Conservation (phyloP, 2,329 filamentous ascomycete genomes). For the Talaromyces pinophilus region DNA sequence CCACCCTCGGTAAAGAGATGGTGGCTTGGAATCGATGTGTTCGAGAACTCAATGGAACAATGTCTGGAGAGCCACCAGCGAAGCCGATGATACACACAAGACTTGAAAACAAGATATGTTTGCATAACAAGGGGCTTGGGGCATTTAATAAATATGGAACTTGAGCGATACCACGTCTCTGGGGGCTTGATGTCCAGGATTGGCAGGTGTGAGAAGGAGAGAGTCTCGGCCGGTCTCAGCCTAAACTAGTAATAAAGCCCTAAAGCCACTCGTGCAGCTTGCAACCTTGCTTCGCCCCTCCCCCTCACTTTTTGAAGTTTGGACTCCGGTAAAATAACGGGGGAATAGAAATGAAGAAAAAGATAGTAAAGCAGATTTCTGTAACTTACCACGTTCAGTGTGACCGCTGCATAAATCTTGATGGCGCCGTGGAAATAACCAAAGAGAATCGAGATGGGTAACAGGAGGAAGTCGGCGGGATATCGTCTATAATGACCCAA, state of each 20-base stretch:
- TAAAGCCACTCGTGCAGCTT: conserved; percentile 12
- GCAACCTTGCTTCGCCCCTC: background rate
- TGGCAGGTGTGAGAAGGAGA: conserved; percentile 21
- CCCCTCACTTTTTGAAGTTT: background rate
- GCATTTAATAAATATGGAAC: background rate
- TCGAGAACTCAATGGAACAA: background rate
- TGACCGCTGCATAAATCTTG: conserved; percentile 84
- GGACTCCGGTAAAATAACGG: background rate
- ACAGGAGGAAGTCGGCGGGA: conserved; percentile 74
- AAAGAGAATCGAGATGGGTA: conserved; percentile 85
- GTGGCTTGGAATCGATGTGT: background rate
- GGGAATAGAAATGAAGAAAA: background rate
- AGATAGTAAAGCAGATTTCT: too few species aligned
- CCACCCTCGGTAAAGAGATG: background rate
- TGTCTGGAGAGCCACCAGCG: background rate
- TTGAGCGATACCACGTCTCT: background rate
- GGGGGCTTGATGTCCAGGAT: conserved; percentile 25
- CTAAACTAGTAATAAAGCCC: conserved; percentile 12
- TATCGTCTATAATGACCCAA: conserved; percentile 82
- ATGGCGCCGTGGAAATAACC: conserved; percentile 91
- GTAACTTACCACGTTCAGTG: conserved; percentile 74
- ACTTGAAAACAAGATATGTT: background rate
- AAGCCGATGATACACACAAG: background rate
- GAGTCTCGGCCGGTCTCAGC: conserved; percentile 6
- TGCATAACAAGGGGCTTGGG: background rate